phyloP scores from a whole-genome alignment of 306 rosid species.

The Quercus dentata region DNA sequence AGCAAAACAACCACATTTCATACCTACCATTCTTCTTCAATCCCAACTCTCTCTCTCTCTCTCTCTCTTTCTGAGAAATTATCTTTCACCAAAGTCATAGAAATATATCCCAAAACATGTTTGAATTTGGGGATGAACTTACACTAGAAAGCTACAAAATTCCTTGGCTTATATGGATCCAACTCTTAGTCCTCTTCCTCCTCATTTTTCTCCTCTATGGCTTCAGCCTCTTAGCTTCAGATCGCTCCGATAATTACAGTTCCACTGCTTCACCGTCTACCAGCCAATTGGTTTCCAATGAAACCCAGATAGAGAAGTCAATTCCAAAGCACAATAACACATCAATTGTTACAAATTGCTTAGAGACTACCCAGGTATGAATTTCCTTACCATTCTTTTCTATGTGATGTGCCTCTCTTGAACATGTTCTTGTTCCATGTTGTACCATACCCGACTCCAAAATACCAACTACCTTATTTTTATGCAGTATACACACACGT shows the following conservation, averaged over 20 bases:
- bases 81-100: neutral
- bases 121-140: slow-evolving; percentile 60
- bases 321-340: slow-evolving; percentile 12
- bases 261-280: slow-evolving; percentile 32
- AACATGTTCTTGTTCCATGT: neutral
- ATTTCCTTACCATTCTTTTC: neutral
- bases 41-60: neutral
- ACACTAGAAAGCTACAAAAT: slow-evolving; percentile 30
- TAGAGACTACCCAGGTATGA: slow-evolving; percentile 46
- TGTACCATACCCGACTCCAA: neutral
- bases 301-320: slow-evolving; percentile 25
- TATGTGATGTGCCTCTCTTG: neutral
- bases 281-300: slow-evolving; percentile 23
- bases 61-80: neutral
- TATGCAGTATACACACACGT: neutral
- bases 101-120: slow-evolving; percentile 32
- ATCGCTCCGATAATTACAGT: slow-evolving; percentile 26
- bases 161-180: slow-evolving; percentile 90
- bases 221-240: slow-evolving; percentile 40
- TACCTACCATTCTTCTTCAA: neutral
- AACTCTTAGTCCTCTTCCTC: slow-evolving; percentile 54
- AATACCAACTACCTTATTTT: neutral
- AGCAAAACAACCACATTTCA: neutral
- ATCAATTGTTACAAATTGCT: slow-evolving; percentile 15
- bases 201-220: slow-evolving; percentile 49